Conservation (phyloP, 176 grass and related monocot species). For the Rhipidocladum racemiflorum region DNA sequence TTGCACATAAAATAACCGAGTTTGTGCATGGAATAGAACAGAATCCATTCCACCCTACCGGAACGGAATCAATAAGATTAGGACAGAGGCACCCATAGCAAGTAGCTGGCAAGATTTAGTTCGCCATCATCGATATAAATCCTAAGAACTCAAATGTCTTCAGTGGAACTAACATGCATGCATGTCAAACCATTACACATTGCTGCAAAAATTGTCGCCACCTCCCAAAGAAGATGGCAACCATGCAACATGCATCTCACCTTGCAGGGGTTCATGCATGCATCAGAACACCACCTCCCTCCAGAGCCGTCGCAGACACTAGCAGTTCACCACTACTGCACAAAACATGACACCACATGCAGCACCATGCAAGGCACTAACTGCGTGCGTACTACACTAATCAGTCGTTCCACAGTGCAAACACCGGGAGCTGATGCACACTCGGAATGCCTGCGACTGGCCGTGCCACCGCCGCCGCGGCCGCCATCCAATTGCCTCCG, state of each 20-base stretch:
- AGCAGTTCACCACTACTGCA: background rate
- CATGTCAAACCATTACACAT: slow-evolving; percentile 5
- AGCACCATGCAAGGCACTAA: background rate
- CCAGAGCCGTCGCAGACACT: background rate
- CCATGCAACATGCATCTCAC: background rate
- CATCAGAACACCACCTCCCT: background rate
- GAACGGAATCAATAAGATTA: too few species aligned
- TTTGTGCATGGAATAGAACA: background rate
- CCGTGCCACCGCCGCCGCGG: background rate
- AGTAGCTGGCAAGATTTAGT: background rate
- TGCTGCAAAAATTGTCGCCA: slow-evolving; percentile 36
- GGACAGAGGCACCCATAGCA: background rate
- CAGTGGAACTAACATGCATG: background rate
- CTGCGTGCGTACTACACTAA: background rate
- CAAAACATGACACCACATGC: background rate
- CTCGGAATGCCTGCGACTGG: slow-evolving; percentile 1
- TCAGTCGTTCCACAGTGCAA: slow-evolving; percentile 60
- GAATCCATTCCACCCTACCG: too few species aligned
- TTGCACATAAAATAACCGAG: background rate
- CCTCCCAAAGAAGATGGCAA: slow-evolving; percentile 3
- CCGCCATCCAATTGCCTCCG: slow-evolving; percentile 39
- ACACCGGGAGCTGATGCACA: slow-evolving; percentile 48
- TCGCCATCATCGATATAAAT: background rate
- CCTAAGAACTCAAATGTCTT: background rate
- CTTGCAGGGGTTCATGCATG: background rate